Percentiles rank a stretch among this genome's conserved stretches.
These are phyloP conservation scores for Cladosporium sphaerospermum DNA, from an alignment of 2,329 filamentous ascomycete species.

Conservation along the genomic window DNA sequence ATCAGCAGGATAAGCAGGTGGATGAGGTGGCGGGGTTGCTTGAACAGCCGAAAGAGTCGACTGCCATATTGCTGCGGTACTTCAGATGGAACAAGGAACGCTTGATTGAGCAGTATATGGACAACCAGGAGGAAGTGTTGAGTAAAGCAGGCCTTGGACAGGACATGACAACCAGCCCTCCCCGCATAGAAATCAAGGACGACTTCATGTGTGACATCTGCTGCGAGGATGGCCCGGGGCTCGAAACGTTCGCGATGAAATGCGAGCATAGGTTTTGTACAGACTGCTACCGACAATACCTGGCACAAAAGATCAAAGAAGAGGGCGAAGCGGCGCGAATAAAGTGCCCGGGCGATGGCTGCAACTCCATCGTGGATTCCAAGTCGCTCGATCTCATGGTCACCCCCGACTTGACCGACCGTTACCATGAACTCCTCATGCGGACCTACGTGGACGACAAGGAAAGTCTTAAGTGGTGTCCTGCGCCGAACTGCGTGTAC, in stretches of 20 bases:
- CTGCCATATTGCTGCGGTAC: constrained; percentile 81
- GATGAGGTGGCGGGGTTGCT: constrained; percentile 88
- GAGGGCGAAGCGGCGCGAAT: constrained; percentile 94
- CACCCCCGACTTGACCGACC: constrained; percentile 48
- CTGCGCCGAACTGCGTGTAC: constrained; percentile 92
- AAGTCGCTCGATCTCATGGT: constrained; percentile 76
- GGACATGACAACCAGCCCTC: constrained; percentile 49
- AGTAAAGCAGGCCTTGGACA: constrained; percentile 77
- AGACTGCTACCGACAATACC: constrained; percentile 85
- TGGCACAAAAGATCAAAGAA: constrained; percentile 86
- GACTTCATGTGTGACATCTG: constrained; percentile 94
- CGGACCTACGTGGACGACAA: constrained; percentile 96
- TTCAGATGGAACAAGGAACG: constrained; percentile 96
- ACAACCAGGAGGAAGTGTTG: constrained; percentile 69
- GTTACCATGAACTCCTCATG: constrained; percentile 80
- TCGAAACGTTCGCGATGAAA: constrained; percentile 87
- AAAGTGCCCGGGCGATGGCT: constrained; percentile 82
- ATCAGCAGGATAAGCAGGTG: constrained; percentile 78
- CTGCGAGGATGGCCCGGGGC: constrained; percentile 73
- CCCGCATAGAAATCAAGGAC: constrained; percentile 62
- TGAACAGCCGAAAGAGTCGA: constrained; percentile 79
- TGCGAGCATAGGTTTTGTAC: constrained; percentile 92
- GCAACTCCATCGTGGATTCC: constrained; percentile 84
- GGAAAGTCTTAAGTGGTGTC: constrained; percentile 94
- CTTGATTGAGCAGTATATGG: constrained; percentile 94